Evolutionary conservation across 2,329 filamentous ascomycete species (phyloP), one percentile per base, ranked within the genome.

Genomic region (Penicillium sp.): DNA sequence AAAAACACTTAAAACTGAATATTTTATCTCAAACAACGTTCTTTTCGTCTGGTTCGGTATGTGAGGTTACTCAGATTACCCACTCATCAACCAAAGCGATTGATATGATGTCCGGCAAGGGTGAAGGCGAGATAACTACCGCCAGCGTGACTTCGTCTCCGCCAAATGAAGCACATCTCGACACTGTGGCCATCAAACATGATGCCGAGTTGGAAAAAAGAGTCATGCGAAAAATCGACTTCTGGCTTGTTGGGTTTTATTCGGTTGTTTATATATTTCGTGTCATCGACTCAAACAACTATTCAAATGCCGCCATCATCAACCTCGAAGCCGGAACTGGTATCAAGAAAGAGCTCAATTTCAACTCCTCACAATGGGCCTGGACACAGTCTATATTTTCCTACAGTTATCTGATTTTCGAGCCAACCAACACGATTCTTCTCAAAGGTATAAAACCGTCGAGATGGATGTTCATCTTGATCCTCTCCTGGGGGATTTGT

Each of bases 311-410:
- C 1, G 72, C 72, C 9, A 75, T 75, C 43, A 74, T 74, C 62
- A 74, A 74, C 45, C 63, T 74, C 18, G 72, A 74, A 56, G 54
- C 64, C 20, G 71, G 71, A 17, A 72, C 69, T 3, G 69, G 69
- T 20, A 74, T 75, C 54, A 75, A 75, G 49, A 68, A 68, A 50
- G 63, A 74, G 48, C 68, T 75, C 3, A 49, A 63, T 20, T 56
- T 74, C 9, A 62, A 42, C 27, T 42, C 68, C 1, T 61, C 59
- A 0, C 64, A 74, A 51, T 75, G 72, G 72, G 60, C 72, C 1
- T 75, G 72, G 72, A 69, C 68, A 1, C 58, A 67, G 18, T 73
- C 70, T 9, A 74, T 75, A n/a, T 75, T 74, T 44, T 74, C 68
- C 0, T 74, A 74, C 54, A 71, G 68, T 17, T 42, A 42, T n/a